phyloP scores from a whole-genome alignment of 345 rosid species.

The Acer yangbiense region DNA sequence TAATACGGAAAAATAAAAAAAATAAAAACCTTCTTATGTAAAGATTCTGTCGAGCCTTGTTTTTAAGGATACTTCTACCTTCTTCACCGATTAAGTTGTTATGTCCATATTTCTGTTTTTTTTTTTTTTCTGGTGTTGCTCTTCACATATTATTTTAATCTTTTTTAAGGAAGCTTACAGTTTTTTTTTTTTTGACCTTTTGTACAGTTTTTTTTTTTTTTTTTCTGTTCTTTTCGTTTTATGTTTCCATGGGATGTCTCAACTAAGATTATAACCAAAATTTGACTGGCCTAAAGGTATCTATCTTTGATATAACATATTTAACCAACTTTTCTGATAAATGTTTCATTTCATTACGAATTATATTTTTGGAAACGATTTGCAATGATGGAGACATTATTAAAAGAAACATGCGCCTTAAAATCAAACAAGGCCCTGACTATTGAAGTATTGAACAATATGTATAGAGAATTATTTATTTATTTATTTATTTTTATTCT shows the following conservation, averaged over 20 bases:
- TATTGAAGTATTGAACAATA: too few species aligned
- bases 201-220: too few species aligned
- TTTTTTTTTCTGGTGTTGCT: background rate
- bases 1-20: too few species aligned
- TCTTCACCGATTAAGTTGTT: too few species aligned
- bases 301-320: background rate
- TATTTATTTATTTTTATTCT: too few species aligned
- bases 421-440: constrained; percentile 76
- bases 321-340: constrained; percentile 11
- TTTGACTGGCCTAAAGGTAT: background rate
- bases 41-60: too few species aligned
- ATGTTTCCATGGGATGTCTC: background rate
- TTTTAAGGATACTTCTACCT: too few species aligned
- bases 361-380: constrained; percentile 94
- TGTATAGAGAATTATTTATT: too few species aligned
- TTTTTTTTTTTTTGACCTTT: too few species aligned
- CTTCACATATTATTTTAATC: background rate
- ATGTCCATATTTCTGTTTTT: too few species aligned
- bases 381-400: constrained; percentile 93
- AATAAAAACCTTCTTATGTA: too few species aligned
- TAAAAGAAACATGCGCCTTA: constrained; percentile 95
- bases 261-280: background rate
- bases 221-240: background rate
- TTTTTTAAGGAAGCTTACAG: background rate
- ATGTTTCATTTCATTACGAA: constrained; percentile 44